Evolutionary conservation across 148 eudicot genomes (phyloP), one percentile per base, ranked within the genome.

Genomic region (Agrostemma githago): DNA sequence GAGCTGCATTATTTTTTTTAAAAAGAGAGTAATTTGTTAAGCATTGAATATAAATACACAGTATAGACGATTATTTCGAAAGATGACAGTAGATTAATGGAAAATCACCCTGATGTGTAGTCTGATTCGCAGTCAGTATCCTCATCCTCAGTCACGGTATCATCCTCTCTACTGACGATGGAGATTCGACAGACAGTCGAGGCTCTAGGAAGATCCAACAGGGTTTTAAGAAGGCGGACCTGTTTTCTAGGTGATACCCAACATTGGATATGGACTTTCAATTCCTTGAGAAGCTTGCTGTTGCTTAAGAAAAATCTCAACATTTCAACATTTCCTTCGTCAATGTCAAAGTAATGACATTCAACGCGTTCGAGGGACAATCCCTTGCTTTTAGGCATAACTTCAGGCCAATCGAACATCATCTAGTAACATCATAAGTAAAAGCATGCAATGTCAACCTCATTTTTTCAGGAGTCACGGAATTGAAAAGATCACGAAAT

Each of bases 191-290:
- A 74, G 4, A 6, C 11, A 51, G 40, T 51, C 11, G 70, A 74
- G 10, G 76, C 76, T 26, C 70, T 74, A 16, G 59, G 76, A 41
- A 74, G 10, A 6, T 37, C 53, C 62, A 74, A 41, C 15, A 74
- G 51, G 17, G 8, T 64, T n/a, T 63, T 74, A 3, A 74, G 48
- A 48, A 9, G 37, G 2, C n/a, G 46, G n/a, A 21, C 38, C 34
- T 64, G 37, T 37, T 70, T 16, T 21, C 7, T 44, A 9, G 70
- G 8, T 26, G 37, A 19, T 9, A 34, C 11, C 41, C 37, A 51
- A 16, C 34, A 4, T 3, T 11, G 61, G 6, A 67, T n/a, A 64
- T 38, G 16, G 15, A 74, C 19, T n/a, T 37, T 51, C 10, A 74
- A 51, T 14, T 74, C 48, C 48, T 64, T 74, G 2, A 74, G 76